phyloP scores from a whole-genome alignment of 306 rosid genomes.

The Acacia confusa region DNA sequence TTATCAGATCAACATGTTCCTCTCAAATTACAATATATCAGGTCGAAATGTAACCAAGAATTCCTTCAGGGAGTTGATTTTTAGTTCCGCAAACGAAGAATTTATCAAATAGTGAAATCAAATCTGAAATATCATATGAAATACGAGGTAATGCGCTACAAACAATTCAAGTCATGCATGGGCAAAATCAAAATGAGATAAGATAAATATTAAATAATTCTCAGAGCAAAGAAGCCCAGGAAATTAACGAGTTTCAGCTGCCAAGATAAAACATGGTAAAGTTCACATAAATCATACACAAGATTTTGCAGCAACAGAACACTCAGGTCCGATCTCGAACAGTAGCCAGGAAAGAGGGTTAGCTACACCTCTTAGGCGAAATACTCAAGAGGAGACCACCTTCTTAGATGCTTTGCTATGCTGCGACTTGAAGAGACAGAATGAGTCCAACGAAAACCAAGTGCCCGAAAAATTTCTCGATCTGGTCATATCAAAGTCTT shows the following conservation, averaged over 20 bases:
- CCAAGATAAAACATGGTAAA: not conserved
- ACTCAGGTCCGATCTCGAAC: slow-evolving; percentile 3
- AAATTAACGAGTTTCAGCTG: not conserved
- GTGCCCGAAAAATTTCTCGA: slow-evolving; percentile 4
- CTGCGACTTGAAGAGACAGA: not conserved
- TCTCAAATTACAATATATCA: not conserved
- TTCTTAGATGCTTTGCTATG: slow-evolving; percentile 15
- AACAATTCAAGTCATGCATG: slow-evolving; percentile 8
- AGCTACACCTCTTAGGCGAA: not conserved
- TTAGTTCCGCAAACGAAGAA: not conserved
- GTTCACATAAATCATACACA: not conserved
- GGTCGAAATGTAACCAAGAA: not conserved
- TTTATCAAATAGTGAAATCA: not conserved
- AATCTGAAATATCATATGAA: not conserved
- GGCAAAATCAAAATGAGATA: not conserved
- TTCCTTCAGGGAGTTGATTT: not conserved
- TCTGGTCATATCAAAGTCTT: too few relatives aligned
- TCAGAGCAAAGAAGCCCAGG: not conserved
- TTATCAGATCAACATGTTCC: slow-evolving; percentile 9
- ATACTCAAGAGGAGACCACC: not conserved
- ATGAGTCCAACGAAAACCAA: slow-evolving; percentile 12
- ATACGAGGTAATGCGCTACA: not conserved
- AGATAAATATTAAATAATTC: not conserved
- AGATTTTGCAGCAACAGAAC: slow-evolving; percentile 6
- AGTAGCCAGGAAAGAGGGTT: not conserved